Evolutionary conservation across 495 filamentous ascomycete genomes (phyloP).

Genomic region (Podospora sp.): DNA sequence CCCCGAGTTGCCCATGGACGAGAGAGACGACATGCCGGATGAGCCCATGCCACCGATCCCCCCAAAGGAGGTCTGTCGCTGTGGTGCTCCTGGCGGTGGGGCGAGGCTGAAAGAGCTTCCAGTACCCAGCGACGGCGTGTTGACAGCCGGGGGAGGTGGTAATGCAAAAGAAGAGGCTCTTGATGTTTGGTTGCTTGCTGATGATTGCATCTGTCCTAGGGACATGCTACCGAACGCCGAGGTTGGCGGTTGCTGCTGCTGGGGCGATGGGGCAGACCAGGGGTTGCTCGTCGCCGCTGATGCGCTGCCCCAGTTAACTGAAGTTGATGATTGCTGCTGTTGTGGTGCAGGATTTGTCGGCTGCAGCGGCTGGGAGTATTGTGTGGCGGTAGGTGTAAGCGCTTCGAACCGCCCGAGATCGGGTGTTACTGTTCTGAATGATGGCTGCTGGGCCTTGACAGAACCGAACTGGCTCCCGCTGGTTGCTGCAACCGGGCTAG

Average conservation of each 20-base stretch:
- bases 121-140: neutral
- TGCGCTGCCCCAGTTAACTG: conserved; percentile 42
- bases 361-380: conserved; percentile 58
- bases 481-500: conserved; percentile 38
- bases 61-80: conserved; percentile 15
- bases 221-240: conserved; percentile 38
- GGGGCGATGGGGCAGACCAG: conserved; percentile 40
- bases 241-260: conserved; percentile 24
- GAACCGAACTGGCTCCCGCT: conserved; percentile 35
- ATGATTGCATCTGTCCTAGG: conserved; percentile 36
- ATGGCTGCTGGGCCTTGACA: conserved; percentile 44
- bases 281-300: conserved; percentile 30
- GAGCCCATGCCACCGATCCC: conserved; percentile 14
- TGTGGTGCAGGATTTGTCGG: conserved; percentile 19
- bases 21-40: neutral
- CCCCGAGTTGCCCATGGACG: conserved; percentile 23
- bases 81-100: conserved; percentile 39
- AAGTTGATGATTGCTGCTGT: conserved; percentile 15
- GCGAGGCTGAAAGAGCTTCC: conserved; percentile 44
- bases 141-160: conserved; percentile 44
- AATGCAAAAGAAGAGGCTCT: conserved; percentile 50
- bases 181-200: conserved; percentile 22
- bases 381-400: conserved; percentile 54
- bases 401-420: conserved; percentile 52
- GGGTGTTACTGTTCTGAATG: conserved; percentile 59